Percentiles rank a stretch among this genome's conserved stretches.
Conservation (phyloP, 2,329 filamentous ascomycete species). For the Epichloe baconii region DNA sequence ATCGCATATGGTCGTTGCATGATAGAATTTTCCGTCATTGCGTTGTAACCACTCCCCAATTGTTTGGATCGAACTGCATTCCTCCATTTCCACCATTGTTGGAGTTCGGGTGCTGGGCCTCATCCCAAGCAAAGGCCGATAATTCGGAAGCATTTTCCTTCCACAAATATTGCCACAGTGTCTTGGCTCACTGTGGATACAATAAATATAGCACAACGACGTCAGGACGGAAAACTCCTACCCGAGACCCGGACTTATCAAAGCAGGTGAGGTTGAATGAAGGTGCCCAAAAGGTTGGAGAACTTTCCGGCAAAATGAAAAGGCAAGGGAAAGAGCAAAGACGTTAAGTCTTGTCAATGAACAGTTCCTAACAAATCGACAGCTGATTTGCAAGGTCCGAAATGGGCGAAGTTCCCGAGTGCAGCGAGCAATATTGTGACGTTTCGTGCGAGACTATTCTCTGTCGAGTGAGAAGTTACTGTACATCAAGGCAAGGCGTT, state of each 20-base stretch:
- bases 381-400: neutral
- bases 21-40: neutral
- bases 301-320: neutral
- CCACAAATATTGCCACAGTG: neutral
- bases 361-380: neutral
- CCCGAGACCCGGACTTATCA: neutral
- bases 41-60: neutral
- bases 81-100: neutral
- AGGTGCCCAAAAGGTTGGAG: neutral
- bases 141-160: neutral
- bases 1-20: slow-evolving; percentile 1
- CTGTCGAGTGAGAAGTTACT: neutral
- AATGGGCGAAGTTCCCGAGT: no score
- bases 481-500: no score
- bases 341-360: no score
- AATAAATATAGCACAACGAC: neutral
- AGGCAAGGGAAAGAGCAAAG: neutral
- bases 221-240: neutral
- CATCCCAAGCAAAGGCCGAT: neutral
- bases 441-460: neutral
- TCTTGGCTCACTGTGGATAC: neutral
- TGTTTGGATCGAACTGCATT: neutral
- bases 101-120: neutral
- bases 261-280: neutral
- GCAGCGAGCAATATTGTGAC: no score